Base-by-base conservation (phyloP, 2,329 filamentous ascomycete species). In the Trichoderma aggressivum region DNA sequence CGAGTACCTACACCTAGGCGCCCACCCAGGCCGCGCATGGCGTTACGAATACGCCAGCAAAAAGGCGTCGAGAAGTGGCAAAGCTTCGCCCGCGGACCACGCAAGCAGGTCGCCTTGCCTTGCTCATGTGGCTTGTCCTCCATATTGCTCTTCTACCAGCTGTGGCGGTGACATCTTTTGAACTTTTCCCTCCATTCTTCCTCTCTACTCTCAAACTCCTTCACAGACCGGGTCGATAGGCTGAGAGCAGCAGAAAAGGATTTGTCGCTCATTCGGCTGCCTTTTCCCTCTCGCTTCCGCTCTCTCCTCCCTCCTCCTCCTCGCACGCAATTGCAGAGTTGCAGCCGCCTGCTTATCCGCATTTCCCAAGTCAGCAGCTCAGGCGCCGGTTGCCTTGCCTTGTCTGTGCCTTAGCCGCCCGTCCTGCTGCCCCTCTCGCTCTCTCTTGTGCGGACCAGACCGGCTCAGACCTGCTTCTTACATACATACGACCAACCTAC, bases 81-180 rank as follows among this genome's bases (percentile, higher is more conserved):
- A 74, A 71, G 59, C 70, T 63, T 53, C 50, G 10, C 10, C 36
- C 66, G 66, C n/a, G 67, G 67, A 65, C 73, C 65, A 74, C 73
- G 73, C 73, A 74, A 74, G 69, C 73, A 43, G 21, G 21, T 36
- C 30, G 56, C 56, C 56, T 34, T 30, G 34, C 34, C 32, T 43
- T 14, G 14, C 30, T 43, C 21, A n/a, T 39, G 26, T 67, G 47
- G 50, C 24, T 53, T 26, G 50, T 16, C 50, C 21, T 26, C 7
- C 61, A n/a, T 32, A 50, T 14, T 18, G 11, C 10, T 34, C 10
- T 2, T 24, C 7, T 47, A 43, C 18, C 39, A 43, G 36, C 59
- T 63, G 60, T 63, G 60, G 60, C 60, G 60, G 26, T 36, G 39
- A 28, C 34, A 18, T 62, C 32, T 59, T 21, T 36, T n/a, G n/a